Conservation (phyloP, 169 alveolate genomes). For the Besnoitia besnoiti region DNA sequence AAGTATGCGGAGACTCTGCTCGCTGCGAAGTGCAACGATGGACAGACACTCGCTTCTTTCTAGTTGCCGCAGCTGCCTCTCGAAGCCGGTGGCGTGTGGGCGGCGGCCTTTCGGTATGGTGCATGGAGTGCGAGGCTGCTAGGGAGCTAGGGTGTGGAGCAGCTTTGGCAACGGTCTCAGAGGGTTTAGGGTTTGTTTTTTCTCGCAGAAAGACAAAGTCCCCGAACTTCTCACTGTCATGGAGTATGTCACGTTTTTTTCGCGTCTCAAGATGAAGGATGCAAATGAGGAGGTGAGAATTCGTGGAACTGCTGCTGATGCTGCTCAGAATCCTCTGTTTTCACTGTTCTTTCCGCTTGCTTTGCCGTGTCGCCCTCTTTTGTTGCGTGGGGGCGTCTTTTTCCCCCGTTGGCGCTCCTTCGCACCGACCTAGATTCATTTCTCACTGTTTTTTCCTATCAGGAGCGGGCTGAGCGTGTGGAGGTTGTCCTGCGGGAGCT, state of each 20-base stretch:
- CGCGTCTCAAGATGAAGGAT: conserved; percentile 66
- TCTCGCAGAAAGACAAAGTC: conserved; percentile 35
- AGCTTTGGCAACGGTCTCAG: not conserved
- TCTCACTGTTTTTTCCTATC: not conserved
- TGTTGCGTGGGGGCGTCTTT: too few relatives aligned
- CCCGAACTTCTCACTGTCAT: conserved; percentile 40
- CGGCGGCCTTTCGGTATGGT: too few relatives aligned
- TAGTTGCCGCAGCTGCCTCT: too few relatives aligned
- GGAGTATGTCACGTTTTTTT: conserved; percentile 38
- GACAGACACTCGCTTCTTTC: too few relatives aligned
- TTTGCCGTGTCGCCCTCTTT: not conserved
- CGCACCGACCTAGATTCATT: not conserved
- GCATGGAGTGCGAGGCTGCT: too few relatives aligned
- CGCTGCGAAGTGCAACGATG: too few relatives aligned
- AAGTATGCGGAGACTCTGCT: too few relatives aligned
- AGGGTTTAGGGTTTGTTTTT: not conserved
- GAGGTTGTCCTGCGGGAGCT: conserved; percentile 25
- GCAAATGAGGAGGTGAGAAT: conserved; percentile 40
- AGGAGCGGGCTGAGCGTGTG: not conserved
- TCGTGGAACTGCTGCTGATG: not conserved
- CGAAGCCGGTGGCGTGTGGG: too few relatives aligned
- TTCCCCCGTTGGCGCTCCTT: too few relatives aligned
- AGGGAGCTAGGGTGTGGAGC: not conserved
- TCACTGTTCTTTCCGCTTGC: not conserved
- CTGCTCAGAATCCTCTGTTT: conserved; percentile 34